A percentile compares a stretch with the other conserved stretches of the same genome.
Evolutionary conservation across 352 stramenopile species (phyloP).

Genomic region (Lagenidium giganteum): DNA sequence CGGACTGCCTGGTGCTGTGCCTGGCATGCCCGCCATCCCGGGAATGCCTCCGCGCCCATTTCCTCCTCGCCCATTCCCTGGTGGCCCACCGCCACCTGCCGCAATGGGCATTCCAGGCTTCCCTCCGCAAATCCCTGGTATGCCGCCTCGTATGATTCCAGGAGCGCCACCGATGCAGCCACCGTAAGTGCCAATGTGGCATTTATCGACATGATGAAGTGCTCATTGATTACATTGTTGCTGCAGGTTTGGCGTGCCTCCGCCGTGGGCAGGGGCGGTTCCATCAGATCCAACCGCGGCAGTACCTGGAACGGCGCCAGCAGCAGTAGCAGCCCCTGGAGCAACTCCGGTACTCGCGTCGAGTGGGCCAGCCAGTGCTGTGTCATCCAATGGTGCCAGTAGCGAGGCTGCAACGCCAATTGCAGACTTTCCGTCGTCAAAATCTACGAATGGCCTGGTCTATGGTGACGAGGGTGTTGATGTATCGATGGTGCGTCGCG

Average conservation of each 20-base stretch:
- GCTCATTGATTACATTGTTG: background rate
- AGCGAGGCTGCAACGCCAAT: too few relatives aligned
- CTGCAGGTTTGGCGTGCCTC: conserved; percentile 13
- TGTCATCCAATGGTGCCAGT: too few relatives aligned
- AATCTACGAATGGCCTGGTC: too few relatives aligned
- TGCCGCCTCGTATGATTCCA: too few relatives aligned
- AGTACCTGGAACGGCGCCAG: conserved; percentile 15
- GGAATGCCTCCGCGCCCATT: conserved; percentile 36
- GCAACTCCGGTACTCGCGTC: conserved; percentile 3
- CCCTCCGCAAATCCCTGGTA: conserved; percentile 13
- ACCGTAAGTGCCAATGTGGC: conserved; percentile 21
- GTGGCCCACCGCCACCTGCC: conserved; percentile 20
- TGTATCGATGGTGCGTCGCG: conserved; percentile 16
- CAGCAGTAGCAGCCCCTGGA: background rate
- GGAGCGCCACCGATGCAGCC: conserved; percentile 6
- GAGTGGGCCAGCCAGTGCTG: too few relatives aligned
- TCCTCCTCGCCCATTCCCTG: conserved; percentile 28
- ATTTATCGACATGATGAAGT: background rate
- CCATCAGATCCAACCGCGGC: background rate
- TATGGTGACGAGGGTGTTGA: too few relatives aligned
- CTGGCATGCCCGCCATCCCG: conserved; percentile 40
- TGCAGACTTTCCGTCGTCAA: too few relatives aligned
- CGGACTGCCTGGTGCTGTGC: too few relatives aligned
- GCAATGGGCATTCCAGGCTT: conserved; percentile 9
- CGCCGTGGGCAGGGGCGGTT: conserved; percentile 11